Evolutionary conservation across 2,329 filamentous ascomycete species (phyloP).

Genomic region (Ceratocystis lukuohia): DNA sequence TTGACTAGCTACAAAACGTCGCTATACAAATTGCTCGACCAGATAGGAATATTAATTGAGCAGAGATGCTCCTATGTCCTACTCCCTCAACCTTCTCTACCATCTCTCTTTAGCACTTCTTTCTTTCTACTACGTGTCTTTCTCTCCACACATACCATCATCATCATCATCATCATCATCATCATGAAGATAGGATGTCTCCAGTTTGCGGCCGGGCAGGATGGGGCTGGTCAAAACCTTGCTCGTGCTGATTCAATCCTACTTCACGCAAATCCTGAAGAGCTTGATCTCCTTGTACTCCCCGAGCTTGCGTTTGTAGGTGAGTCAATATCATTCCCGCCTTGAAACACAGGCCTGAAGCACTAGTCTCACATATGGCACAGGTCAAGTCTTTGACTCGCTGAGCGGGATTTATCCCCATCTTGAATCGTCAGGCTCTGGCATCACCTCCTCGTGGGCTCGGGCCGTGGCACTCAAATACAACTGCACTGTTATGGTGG

Average conservation of each 20-base stretch:
- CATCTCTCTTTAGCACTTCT: neutral
- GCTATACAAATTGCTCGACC: too few species aligned
- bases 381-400: conserved; percentile 56
- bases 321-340: conserved; percentile 21
- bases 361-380: conserved; percentile 21
- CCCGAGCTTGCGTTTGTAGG: conserved; percentile 51
- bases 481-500: conserved; percentile 48
- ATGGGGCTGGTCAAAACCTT: conserved; percentile 56
- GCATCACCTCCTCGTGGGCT: conserved; percentile 53
- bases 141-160: neutral
- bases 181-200: conserved; percentile 54
- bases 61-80: too few species aligned
- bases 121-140: neutral
- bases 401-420: conserved; percentile 47
- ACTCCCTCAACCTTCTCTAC: neutral
- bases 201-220: conserved; percentile 59
- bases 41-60: too few species aligned
- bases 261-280: conserved; percentile 31
- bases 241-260: conserved; percentile 51
- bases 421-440: conserved; percentile 47
- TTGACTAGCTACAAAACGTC: too few species aligned
- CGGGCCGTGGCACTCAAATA: conserved; percentile 44
- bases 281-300: conserved; percentile 49
- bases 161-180: neutral
- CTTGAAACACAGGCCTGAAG: conserved; percentile 43